Base-by-base conservation (phyloP, 2,329 filamentous ascomycete species). In the Aspergillus candidus region DNA sequence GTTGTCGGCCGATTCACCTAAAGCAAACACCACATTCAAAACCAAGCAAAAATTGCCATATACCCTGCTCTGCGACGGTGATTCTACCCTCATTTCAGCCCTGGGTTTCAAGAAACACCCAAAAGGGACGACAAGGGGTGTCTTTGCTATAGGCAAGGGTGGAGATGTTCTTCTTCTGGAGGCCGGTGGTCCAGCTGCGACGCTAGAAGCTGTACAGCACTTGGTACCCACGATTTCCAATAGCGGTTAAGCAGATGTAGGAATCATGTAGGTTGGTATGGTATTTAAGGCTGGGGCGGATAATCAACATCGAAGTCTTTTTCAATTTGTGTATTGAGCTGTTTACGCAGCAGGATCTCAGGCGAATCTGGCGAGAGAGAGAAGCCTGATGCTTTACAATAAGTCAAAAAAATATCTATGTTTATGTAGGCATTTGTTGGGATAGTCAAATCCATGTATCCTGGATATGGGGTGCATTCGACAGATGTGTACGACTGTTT, bases 11-110 rank as follows among this genome's bases (percentile, higher is more conserved):
- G 93, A 97, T 72, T 86, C 83, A 38, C 82, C 88, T 59, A 94
- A 93, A 71, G 82, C 88, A 59, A 98, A 98, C 73, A 90, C 87
- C 17, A 88, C 81, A 36, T 98, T 97, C 78, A 86, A 88, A 70
- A 83, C 82, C 33, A 95, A 94, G 73, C 88, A 97, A 68, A 88
- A 85, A 51, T 79, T 97, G 42, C 87, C 84, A 4, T 98, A 95
- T 67, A 74, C 85, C 31, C 80, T 98, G 36, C 79, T 98, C 33
- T 97, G 90, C 71, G 90, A 98, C 66, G 78, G 83, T 5, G 70
- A 72, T 40, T 79, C 77, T 22, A 82, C 79, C 2, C 77, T 98
- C 47, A 94, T 97, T 58, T 74, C 67, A 11, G 89, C 89, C 43
- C 86, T 97, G 62, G 91, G 90, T n/a, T 71, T 97, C 53, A 90